A percentile compares a stretch with the other conserved stretches of the same genome.
phyloP scores from a whole-genome alignment of 2,329 filamentous ascomycete genomes.

The Colletotrichum spinosum region DNA sequence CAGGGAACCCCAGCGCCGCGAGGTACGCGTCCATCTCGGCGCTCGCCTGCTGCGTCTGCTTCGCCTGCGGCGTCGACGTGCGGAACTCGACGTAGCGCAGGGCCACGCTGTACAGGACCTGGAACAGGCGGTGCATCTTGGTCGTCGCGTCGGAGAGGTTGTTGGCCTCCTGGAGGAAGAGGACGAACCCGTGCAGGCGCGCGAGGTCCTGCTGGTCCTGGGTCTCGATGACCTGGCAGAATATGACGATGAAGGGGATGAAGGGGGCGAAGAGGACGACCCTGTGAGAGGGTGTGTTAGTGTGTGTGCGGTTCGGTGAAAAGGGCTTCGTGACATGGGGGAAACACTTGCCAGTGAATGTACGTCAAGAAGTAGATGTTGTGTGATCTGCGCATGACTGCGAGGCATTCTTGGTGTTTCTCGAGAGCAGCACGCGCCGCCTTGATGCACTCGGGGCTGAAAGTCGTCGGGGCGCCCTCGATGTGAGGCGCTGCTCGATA shows the following conservation, averaged over 20 bases:
- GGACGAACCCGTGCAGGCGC: conserved; percentile 62
- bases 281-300: conserved; percentile 42
- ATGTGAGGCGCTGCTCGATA: conserved; percentile 54
- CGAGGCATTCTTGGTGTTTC: conserved; percentile 54
- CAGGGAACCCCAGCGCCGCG: conserved; percentile 60
- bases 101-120: conserved; percentile 69
- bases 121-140: conserved; percentile 68
- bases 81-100: conserved; percentile 70
- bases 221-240: conserved; percentile 63
- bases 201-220: conserved; percentile 53
- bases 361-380: conserved; percentile 52
- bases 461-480: conserved; percentile 47
- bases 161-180: conserved; percentile 62
- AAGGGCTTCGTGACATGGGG: neutral
- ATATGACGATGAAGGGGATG: conserved; percentile 66
- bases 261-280: conserved; percentile 63
- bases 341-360: conserved; percentile 53
- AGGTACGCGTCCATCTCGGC: conserved; percentile 63
- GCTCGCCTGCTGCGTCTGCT: conserved; percentile 46
- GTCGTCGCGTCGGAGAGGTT: conserved; percentile 60
- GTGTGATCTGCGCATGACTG: conserved; percentile 49
- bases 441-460: conserved; percentile 56
- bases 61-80: conserved; percentile 42
- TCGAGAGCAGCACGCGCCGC: conserved; percentile 55
- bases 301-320: neutral